Evolutionary conservation across 352 stramenopile species (phyloP).

Genomic region (Phytophthora palmivora): DNA sequence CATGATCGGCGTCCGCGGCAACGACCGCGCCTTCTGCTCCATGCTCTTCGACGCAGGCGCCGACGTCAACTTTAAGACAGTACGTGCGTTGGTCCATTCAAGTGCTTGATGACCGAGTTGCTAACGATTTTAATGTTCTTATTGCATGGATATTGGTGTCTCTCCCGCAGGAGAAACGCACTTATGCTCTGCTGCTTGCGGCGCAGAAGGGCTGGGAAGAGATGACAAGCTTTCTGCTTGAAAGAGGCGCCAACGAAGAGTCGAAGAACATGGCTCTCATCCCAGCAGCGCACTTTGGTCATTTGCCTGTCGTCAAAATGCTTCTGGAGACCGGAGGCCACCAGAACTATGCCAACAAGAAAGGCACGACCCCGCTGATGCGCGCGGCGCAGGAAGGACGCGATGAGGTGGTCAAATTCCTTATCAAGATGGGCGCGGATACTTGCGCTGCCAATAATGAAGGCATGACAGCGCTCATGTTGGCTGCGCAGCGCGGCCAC

Average conservation of each 20-base stretch:
- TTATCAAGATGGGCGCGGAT: constrained; percentile 75
- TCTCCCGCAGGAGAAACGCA: constrained; percentile 73
- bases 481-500: constrained; percentile 84
- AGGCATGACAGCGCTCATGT: constrained; percentile 90
- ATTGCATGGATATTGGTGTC: constrained; percentile 14
- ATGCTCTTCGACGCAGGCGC: constrained; percentile 75
- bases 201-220: constrained; percentile 82
- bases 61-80: constrained; percentile 85
- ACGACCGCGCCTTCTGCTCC: constrained; percentile 59
- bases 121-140: constrained; percentile 15
- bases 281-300: constrained; percentile 84
- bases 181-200: constrained; percentile 80
- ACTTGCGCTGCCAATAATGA: constrained; percentile 86
- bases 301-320: constrained; percentile 75
- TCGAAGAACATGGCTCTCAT: constrained; percentile 90
- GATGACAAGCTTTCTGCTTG: constrained; percentile 74
- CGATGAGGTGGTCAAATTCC: constrained; percentile 76
- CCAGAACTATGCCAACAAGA: constrained; percentile 89
- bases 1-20: constrained; percentile 81
- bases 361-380: constrained; percentile 89
- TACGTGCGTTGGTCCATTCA: constrained; percentile 37
- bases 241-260: constrained; percentile 74
- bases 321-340: constrained; percentile 73
- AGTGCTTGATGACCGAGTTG: constrained; percentile 1
- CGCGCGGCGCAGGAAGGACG: constrained; percentile 85